phyloP scores from a whole-genome alignment of 176 grass and related monocot species.

The Carex littledalei region DNA sequence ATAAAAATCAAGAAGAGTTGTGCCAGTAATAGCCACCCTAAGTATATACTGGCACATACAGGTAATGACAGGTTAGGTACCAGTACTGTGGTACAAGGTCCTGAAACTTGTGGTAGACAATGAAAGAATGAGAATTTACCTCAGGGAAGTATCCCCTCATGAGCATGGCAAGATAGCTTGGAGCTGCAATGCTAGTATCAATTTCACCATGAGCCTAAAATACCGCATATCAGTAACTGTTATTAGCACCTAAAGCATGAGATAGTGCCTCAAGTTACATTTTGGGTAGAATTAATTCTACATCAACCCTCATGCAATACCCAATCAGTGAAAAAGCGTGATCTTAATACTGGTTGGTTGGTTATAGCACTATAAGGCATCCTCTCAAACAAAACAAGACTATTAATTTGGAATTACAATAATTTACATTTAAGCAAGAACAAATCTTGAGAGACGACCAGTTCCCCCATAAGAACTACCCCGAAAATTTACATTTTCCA shows the following conservation, averaged over 20 bases:
- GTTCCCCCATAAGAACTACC: neutral
- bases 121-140: conserved; percentile 11
- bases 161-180: conserved; percentile 52
- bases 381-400: neutral
- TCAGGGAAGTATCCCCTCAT: conserved; percentile 53
- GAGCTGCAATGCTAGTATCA: conserved; percentile 33
- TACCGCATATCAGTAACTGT: neutral
- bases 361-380: neutral
- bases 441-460: neutral
- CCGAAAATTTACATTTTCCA: neutral
- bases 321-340: neutral
- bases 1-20: neutral
- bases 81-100: neutral
- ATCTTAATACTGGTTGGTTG: neutral
- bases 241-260: neutral
- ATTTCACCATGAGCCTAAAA: conserved; percentile 77
- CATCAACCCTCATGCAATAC: neutral
- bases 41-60: neutral
- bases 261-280: neutral
- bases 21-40: neutral
- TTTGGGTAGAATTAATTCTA: neutral
- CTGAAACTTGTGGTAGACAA: neutral
- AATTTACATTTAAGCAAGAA: neutral
- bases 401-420: neutral
- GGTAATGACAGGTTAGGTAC: neutral